Evolutionary conservation across 495 filamentous ascomycete species (phyloP).

Genomic region (Elasticomyces elasticus): DNA sequence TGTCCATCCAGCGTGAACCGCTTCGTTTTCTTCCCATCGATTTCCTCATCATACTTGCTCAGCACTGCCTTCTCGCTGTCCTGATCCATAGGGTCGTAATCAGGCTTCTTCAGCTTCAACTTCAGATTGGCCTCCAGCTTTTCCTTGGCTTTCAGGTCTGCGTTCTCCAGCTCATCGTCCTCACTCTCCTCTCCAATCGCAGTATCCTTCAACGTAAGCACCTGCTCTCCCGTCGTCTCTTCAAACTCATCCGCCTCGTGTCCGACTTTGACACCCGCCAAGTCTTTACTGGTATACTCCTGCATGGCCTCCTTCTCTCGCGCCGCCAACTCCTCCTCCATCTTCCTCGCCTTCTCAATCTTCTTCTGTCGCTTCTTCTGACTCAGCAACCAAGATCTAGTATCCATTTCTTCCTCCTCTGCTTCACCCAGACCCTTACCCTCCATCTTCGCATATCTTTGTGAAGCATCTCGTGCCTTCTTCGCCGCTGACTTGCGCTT

Average conservation of each 20-base stretch:
- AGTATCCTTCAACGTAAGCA: constrained; percentile 84
- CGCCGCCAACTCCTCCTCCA: constrained; percentile 65
- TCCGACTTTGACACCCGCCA: constrained; percentile 82
- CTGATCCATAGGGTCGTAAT: constrained; percentile 73
- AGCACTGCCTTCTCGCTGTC: constrained; percentile 61
- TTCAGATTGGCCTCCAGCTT: constrained; percentile 65
- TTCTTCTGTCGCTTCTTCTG: constrained; percentile 88
- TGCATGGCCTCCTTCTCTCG: constrained; percentile 41
- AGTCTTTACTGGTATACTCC: constrained; percentile 70
- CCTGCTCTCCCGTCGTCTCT: constrained; percentile 58
- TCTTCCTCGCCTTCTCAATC: constrained; percentile 65
- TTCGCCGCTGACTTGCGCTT: constrained; percentile 70
- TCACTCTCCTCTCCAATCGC: constrained; percentile 80
- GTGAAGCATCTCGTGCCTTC: constrained; percentile 74
- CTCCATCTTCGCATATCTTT: constrained; percentile 60
- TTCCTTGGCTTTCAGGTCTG: constrained; percentile 69
- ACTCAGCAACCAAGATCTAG: constrained; percentile 71
- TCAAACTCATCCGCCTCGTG: constrained; percentile 72
- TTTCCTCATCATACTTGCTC: constrained; percentile 89
- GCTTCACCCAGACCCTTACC: constrained; percentile 72
- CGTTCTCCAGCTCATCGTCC: constrained; percentile 82
- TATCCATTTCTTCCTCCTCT: constrained; percentile 60
- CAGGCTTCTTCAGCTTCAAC: constrained; percentile 82
- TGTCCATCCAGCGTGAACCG: constrained; percentile 72
- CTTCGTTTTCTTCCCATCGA: constrained; percentile 83